Evolutionary conservation across 2,329 filamentous ascomycete species (phyloP).

Genomic region (Trichoderma atroviride): DNA sequence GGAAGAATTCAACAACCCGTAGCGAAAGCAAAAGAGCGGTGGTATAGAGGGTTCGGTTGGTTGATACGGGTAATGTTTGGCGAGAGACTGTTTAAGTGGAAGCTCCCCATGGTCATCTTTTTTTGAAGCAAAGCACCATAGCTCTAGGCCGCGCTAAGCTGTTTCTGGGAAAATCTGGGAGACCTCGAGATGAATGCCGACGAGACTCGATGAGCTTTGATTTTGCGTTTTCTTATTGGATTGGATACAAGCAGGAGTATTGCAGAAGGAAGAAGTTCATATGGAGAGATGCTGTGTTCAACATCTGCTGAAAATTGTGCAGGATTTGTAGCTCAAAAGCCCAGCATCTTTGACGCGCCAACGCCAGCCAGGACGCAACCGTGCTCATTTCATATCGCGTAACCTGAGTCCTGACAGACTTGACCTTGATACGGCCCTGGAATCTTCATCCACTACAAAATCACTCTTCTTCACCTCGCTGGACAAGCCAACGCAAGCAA

Average conservation of each 20-base stretch:
- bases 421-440: not conserved
- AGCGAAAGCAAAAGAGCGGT: not conserved
- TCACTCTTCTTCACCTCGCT: constrained; percentile 25
- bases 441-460: not conserved
- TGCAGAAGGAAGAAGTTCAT: not conserved
- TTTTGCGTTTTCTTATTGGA: too few species aligned
- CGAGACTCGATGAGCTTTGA: not conserved
- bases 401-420: not conserved
- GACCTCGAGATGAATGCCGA: not conserved
- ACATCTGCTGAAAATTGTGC: not conserved
- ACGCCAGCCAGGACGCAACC: not conserved
- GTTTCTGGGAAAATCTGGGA: constrained; percentile 17
- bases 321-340: not conserved
- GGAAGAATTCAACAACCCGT: not conserved
- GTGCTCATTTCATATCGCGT: not conserved
- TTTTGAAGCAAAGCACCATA: constrained; percentile 18
- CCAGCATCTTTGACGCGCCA: not conserved
- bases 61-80: not conserved
- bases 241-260: not conserved
- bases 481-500: constrained; percentile 35
- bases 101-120: not conserved
- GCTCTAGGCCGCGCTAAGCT: constrained; percentile 25
- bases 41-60: not conserved
- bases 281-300: not conserved
- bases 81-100: not conserved